Conservation (phyloP, 2,329 filamentous ascomycete species). For the Hypoxylon sp. region DNA sequence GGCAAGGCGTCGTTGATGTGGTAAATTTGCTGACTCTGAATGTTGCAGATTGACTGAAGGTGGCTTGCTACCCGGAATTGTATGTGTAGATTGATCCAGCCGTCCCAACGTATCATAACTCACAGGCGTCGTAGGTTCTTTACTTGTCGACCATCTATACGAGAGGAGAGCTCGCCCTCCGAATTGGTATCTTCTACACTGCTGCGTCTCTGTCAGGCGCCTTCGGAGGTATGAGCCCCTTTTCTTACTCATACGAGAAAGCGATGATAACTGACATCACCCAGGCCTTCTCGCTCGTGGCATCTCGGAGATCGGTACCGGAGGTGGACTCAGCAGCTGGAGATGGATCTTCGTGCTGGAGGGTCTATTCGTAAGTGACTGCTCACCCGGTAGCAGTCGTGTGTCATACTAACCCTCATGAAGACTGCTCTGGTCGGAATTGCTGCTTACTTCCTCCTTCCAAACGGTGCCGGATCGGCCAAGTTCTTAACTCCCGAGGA, state of each 20-base stretch:
- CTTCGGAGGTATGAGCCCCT: constrained; percentile 58
- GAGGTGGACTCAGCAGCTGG: constrained; percentile 64
- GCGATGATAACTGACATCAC: constrained; percentile 13
- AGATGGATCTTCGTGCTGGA: constrained; percentile 70
- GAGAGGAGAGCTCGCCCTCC: constrained; percentile 65
- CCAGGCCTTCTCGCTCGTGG: constrained; percentile 65
- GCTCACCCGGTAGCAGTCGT: not conserved
- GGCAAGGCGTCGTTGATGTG: not conserved
- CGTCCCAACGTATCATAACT: constrained; percentile 8
- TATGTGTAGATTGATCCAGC: constrained; percentile 43
- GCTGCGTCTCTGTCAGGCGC: constrained; percentile 70
- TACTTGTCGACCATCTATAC: constrained; percentile 71
- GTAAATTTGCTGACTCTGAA: constrained; percentile 7
- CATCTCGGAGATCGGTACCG: constrained; percentile 64
- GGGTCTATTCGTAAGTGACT: constrained; percentile 56
- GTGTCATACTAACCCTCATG: constrained; percentile 2
- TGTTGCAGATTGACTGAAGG: constrained; percentile 63
- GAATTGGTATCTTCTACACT: constrained; percentile 74
- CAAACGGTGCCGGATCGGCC: constrained; percentile 63
- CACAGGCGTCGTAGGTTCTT: constrained; percentile 54
- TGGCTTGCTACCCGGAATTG: constrained; percentile 71
- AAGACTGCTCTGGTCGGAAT: constrained; percentile 63
- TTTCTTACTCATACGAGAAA: not conserved
- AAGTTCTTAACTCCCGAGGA: constrained; percentile 62
- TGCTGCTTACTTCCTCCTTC: constrained; percentile 61